Conservation (phyloP, 805 yeast species). For the Yamadazyma nakazawae region DNA sequence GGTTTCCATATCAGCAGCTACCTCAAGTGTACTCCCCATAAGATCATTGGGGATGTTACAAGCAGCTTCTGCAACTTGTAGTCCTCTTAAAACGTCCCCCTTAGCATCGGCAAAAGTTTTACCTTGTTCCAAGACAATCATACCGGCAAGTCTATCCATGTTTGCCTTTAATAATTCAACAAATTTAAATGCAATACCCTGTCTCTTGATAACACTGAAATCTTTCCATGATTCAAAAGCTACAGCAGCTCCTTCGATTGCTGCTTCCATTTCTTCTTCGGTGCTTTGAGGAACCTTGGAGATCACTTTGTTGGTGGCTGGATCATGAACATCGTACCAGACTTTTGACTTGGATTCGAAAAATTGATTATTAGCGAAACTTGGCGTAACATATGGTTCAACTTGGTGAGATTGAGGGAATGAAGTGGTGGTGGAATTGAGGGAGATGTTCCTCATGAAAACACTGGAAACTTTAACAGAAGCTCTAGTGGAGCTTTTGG, state of each 20-base stretch:
- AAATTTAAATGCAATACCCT: slow-evolving; percentile 67
- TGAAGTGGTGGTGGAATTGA: slow-evolving; percentile 15
- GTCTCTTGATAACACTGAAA: slow-evolving; percentile 60
- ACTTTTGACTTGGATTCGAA: slow-evolving; percentile 47
- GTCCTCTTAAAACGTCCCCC: slow-evolving; percentile 71
- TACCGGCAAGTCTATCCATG: slow-evolving; percentile 65
- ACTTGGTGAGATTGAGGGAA: slow-evolving; percentile 45
- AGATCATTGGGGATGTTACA: slow-evolving; percentile 63
- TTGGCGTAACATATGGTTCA: slow-evolving; percentile 49
- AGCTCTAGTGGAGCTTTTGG: not conserved
- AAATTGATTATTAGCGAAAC: slow-evolving; percentile 50
- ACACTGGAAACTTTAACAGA: not conserved
- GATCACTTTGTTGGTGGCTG: slow-evolving; percentile 67
- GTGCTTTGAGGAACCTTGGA: slow-evolving; percentile 73
- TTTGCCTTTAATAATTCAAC: slow-evolving; percentile 61
- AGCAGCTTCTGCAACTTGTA: slow-evolving; percentile 77
- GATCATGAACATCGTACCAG: slow-evolving; percentile 72
- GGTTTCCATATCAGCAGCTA: slow-evolving; percentile 72
- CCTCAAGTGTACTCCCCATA: slow-evolving; percentile 62
- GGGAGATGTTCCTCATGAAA: slow-evolving; percentile 1
- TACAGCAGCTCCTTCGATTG: slow-evolving; percentile 59
- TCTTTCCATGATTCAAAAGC: slow-evolving; percentile 62
- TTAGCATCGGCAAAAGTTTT: slow-evolving; percentile 68
- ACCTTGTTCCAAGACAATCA: slow-evolving; percentile 53
- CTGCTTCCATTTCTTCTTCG: slow-evolving; percentile 58